Base-by-base conservation (phyloP, 768 basidiomycete species). In the Sutorius australiensis region DNA sequence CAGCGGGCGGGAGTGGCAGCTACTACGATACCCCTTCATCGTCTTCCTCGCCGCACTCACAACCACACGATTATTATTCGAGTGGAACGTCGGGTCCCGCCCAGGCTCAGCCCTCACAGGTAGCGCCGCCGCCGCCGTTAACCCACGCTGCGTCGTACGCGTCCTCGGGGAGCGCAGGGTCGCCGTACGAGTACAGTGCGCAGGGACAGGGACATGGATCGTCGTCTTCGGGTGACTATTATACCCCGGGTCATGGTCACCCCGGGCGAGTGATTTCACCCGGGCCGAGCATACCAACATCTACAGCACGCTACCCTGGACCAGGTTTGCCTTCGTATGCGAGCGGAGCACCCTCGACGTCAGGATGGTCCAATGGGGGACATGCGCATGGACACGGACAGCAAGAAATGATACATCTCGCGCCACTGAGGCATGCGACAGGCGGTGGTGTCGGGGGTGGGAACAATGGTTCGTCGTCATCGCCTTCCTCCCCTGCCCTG, bases 361-460 rank as follows among this genome's bases (percentile, higher is more conserved):
- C 59, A 0, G 62, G 56, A 5, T 65, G 65, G 1, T 21, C 62
- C 6, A 60, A 55, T 12, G 57, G 56, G 6, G 54, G 28, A 14
- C 64, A 61, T 3, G 28, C 45, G 6, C 60, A 64, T 12, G 53
- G 53, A 31, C 44, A 67, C 21, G 61, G 62, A 27, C 68, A 61
- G 39, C 64, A 68, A 28, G 66, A 69, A 30, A 67, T 69, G 58
- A 72, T 70, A 10, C 72, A 73, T 44, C 69, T 72, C 30, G 68
- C 70, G 5, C 72, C 73, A 5, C 49, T 73, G 32, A 58, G 71
- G 31, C 68, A 65, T 24, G 58, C 21, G 1, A 44, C 64, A 6
- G 48, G 39, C 2, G 44, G 42, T 21, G 50, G 47, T n/a, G 19
- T 48, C 13, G 55, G 45, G 1, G 48, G 42, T 32, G 57, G 54